Conservation (phyloP, 1,284 basidiomycete species). For the Phellopilus nigrolimitatus region DNA sequence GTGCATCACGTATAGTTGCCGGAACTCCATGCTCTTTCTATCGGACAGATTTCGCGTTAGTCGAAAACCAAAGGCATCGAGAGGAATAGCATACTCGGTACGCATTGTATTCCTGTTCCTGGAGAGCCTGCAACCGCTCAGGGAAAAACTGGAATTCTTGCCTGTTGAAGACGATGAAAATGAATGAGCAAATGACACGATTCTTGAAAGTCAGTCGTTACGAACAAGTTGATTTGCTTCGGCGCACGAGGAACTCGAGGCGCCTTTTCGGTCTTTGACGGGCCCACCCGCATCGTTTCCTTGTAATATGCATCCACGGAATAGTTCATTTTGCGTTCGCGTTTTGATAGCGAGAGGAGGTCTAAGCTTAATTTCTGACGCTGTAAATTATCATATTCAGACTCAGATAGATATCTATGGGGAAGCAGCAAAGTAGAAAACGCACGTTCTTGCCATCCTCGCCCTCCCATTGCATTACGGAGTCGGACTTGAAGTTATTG, state of each 20-base stretch:
- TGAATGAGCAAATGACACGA: neutral
- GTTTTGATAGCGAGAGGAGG: slow-evolving; percentile 89
- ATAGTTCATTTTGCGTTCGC: slow-evolving; percentile 95
- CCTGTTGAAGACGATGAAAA: too few species aligned
- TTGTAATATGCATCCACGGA: slow-evolving; percentile 94
- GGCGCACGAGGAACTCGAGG: slow-evolving; percentile 85
- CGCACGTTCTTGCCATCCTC: slow-evolving; percentile 66
- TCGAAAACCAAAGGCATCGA: neutral
- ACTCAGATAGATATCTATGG: neutral
- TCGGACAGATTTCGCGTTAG: slow-evolving; percentile 16
- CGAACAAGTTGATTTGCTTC: slow-evolving; percentile 82
- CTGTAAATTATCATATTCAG: slow-evolving; percentile 31
- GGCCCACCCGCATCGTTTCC: slow-evolving; percentile 80
- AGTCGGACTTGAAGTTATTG: slow-evolving; percentile 95
- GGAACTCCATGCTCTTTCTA: slow-evolving; percentile 70
- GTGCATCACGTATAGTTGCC: slow-evolving; percentile 67
- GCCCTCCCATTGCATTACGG: slow-evolving; percentile 91
- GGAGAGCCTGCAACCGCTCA: slow-evolving; percentile 73
- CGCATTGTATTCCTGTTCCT: slow-evolving; percentile 84
- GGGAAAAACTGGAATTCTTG: slow-evolving; percentile 99
- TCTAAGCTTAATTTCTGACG: slow-evolving; percentile 73
- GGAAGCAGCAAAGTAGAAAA: slow-evolving; percentile 15
- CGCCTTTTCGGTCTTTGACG: slow-evolving; percentile 77
- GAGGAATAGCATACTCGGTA: slow-evolving; percentile 58
- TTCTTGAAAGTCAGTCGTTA: slow-evolving; percentile 20